Percentiles rank a stretch among this genome's conserved stretches.
phyloP scores from a whole-genome alignment of 2,329 filamentous ascomycete genomes.

The Trichoderma aggressivum region DNA sequence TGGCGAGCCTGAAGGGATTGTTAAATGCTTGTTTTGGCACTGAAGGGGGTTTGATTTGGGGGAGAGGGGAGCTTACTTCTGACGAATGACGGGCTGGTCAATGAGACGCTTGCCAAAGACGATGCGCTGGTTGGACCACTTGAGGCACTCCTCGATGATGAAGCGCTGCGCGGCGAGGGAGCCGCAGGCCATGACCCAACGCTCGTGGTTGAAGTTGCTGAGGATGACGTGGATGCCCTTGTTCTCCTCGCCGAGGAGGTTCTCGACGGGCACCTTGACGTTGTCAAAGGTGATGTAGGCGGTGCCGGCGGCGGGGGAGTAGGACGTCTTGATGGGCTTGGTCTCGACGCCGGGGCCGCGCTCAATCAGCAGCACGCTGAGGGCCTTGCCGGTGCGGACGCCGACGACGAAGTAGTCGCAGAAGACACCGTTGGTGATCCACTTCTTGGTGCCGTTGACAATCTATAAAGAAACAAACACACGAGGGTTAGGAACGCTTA shows the following conservation, averaged over 20 bases:
- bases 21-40: neutral
- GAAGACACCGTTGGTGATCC: constrained; percentile 81
- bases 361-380: constrained; percentile 73
- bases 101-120: constrained; percentile 81
- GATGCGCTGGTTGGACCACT: constrained; percentile 83
- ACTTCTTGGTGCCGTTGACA: constrained; percentile 75
- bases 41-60: neutral
- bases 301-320: constrained; percentile 75
- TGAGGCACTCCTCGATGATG: constrained; percentile 78
- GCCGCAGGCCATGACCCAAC: constrained; percentile 66
- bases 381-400: constrained; percentile 74
- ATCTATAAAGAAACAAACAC: constrained; percentile 36
- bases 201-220: constrained; percentile 86
- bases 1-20: constrained; percentile 57
- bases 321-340: constrained; percentile 74
- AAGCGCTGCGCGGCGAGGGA: constrained; percentile 63
- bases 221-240: constrained; percentile 83
- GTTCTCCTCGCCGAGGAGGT: constrained; percentile 77
- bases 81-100: constrained; percentile 76
- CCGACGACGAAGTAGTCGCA: constrained; percentile 80
- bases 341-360: constrained; percentile 73
- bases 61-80: constrained; percentile 58
- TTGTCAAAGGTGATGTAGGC: constrained; percentile 81
- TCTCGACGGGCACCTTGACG: constrained; percentile 76
- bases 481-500: neutral